Evolutionary conservation across 2,329 filamentous ascomycete species (phyloP).

Genomic region (Aspergillus cejpii): DNA sequence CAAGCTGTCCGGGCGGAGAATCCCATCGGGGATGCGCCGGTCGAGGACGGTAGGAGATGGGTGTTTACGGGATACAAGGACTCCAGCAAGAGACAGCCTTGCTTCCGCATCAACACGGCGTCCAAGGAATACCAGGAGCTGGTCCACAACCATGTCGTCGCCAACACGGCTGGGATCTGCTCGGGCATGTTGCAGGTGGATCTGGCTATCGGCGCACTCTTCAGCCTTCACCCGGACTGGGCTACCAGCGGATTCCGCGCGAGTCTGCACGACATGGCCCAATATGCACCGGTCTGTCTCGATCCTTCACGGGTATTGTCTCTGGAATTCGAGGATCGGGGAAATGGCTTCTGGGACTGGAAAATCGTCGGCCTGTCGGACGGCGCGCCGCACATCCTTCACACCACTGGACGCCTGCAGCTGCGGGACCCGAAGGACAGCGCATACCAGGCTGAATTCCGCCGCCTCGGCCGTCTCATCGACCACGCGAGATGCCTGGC

Average conservation of each 20-base stretch:
- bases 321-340: not conserved
- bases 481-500: constrained; percentile 11
- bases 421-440: not conserved
- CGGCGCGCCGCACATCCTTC: not conserved
- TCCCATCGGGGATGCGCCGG: not conserved
- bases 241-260: constrained; percentile 6
- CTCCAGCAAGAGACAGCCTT: not conserved
- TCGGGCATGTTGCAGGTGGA: constrained; percentile 14
- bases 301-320: constrained; percentile 3
- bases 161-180: constrained; percentile 12
- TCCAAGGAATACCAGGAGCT: constrained; percentile 10
- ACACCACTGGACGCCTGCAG: not conserved
- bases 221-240: constrained; percentile 10
- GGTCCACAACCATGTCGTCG: constrained; percentile 13
- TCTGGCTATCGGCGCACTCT: constrained; percentile 13
- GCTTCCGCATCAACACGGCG: constrained; percentile 14
- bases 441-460: constrained; percentile 8
- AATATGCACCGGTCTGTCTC: constrained; percentile 14
- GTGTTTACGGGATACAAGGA: constrained; percentile 13
- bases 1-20: not conserved
- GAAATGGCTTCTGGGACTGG: constrained; percentile 9
- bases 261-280: constrained; percentile 11
- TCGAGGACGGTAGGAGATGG: not conserved
- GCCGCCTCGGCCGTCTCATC: constrained; percentile 12
- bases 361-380: constrained; percentile 5